These are phyloP conservation scores for Diatrype stigma DNA, from an alignment of 2,329 filamentous ascomycete species.

Conservation along the genomic window DNA sequence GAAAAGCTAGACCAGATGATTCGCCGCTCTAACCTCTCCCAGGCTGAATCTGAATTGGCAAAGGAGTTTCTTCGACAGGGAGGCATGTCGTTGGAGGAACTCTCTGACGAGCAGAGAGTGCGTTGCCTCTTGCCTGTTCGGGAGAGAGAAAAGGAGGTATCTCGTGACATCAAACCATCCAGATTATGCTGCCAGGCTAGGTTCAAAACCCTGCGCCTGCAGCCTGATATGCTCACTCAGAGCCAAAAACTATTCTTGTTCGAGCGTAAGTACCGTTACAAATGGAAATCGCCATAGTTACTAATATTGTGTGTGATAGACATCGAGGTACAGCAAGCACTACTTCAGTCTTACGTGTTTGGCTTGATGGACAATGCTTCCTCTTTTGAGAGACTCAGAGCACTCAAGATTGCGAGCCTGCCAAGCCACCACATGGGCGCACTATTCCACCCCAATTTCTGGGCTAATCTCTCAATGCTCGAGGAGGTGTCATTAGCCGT, in stretches of 20 bases:
- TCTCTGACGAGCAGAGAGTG: conserved; percentile 2
- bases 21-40: neutral
- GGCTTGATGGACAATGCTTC: conserved; percentile 57
- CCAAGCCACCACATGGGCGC: conserved; percentile 57
- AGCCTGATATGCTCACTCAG: conserved; percentile 52
- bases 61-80: neutral
- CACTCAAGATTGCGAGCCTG: conserved; percentile 60
- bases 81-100: neutral
- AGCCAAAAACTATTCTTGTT: conserved; percentile 66
- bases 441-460: conserved; percentile 56
- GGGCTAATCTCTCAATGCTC: conserved; percentile 53
- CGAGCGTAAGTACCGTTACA: conserved; percentile 36
- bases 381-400: conserved; percentile 51
- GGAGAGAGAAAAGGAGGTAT: neutral
- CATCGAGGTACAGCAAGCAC: conserved; percentile 64
- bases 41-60: neutral
- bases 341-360: conserved; percentile 64
- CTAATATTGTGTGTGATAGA: conserved; percentile 21
- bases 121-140: conserved; percentile 5
- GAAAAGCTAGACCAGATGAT: conserved; percentile 8
- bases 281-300: neutral
- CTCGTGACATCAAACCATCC: neutral
- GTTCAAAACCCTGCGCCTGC: conserved; percentile 34
- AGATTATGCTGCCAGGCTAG: conserved; percentile 1
- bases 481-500: conserved; percentile 54